Base-by-base conservation (phyloP, 768 basidiomycete species). In the Jaapia argillacea region DNA sequence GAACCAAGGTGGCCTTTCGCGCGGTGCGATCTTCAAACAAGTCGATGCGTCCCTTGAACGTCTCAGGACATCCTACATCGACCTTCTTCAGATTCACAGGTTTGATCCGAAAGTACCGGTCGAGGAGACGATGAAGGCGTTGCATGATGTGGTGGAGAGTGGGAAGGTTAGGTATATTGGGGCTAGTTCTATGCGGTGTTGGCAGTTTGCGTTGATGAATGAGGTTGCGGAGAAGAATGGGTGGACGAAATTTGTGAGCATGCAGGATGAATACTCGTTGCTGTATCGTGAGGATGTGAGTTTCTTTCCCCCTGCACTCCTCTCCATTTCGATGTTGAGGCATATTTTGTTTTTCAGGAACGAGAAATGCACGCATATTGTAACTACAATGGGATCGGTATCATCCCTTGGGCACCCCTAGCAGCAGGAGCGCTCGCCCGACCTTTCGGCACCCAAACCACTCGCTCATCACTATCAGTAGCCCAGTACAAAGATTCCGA, bases 191-290 rank as follows among this genome's bases (percentile, higher is more conserved):
- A 56, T 60, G 55, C 45, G 49, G n/a, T 43, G 54, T 1, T 63
- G 62, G 62, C 62, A 64, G 51, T 57, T 62, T 45, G 51, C 54
- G 7, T 48, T 45, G 40, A 55, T 74, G 56, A 69, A 73, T 43
- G 62, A 68, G 24, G 61, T 70, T 2, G 72, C 74, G 4, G 54
- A 59, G 26, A 58, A 57, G 45, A 53, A 71, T 13, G 66, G 66
- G 3, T 73, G 74, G 64, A 74, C 75, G 4, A 68, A 62, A 46
- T 78, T 79, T 47, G 62, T 74, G 40, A 70, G 72, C 45, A 75
- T 78, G 66, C 77, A 79, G 56, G 63, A 67, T 35, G 69, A 72
- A 45, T 69, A 77, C 48, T 72, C 65, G 25, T 55, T 76, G 4
- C 60, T 77, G 16, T 79, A 79, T 50, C 64, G 75, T 24, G 70